phyloP scores from a whole-genome alignment of 345 rosid genomes.

The Gossypium rotundifolium region DNA sequence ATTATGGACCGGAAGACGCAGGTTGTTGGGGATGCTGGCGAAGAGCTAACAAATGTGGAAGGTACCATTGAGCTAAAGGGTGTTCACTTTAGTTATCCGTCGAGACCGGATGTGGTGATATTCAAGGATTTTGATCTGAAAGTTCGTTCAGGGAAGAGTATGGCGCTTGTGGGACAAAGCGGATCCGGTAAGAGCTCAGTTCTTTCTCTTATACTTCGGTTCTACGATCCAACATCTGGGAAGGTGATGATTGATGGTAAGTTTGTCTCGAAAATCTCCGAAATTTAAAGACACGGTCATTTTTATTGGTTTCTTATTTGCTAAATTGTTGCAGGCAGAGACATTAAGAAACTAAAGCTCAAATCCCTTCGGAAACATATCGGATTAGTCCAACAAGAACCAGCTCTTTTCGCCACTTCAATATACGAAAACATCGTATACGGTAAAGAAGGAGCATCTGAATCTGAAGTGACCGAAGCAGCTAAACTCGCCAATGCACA shows the following conservation, averaged over 20 bases:
- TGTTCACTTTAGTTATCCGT: slow-evolving; percentile 76
- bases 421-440: slow-evolving; percentile 83
- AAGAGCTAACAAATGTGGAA: slow-evolving; percentile 55
- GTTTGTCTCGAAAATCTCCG: slow-evolving; percentile 4
- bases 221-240: slow-evolving; percentile 81
- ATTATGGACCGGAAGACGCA: slow-evolving; percentile 67
- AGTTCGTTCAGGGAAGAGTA: slow-evolving; percentile 64
- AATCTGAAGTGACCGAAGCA: slow-evolving; percentile 74
- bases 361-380: slow-evolving; percentile 72
- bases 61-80: slow-evolving; percentile 69
- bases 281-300: not conserved
- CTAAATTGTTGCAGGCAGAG: slow-evolving; percentile 46
- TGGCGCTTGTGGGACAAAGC: slow-evolving; percentile 93
- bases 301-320: not conserved
- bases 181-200: slow-evolving; percentile 97
- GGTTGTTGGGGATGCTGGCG: slow-evolving; percentile 55
- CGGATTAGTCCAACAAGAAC: slow-evolving; percentile 92
- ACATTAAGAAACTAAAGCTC: slow-evolving; percentile 57
- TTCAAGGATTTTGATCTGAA: slow-evolving; percentile 66
- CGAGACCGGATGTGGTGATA: slow-evolving; percentile 72
- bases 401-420: slow-evolving; percentile 82
- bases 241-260: slow-evolving; percentile 82
- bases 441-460: slow-evolving; percentile 76
- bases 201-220: slow-evolving; percentile 75
- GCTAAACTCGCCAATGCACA: slow-evolving; percentile 89